phyloP scores from a whole-genome alignment of 1,284 basidiomycete genomes.

The Neonothopanus nambi region DNA sequence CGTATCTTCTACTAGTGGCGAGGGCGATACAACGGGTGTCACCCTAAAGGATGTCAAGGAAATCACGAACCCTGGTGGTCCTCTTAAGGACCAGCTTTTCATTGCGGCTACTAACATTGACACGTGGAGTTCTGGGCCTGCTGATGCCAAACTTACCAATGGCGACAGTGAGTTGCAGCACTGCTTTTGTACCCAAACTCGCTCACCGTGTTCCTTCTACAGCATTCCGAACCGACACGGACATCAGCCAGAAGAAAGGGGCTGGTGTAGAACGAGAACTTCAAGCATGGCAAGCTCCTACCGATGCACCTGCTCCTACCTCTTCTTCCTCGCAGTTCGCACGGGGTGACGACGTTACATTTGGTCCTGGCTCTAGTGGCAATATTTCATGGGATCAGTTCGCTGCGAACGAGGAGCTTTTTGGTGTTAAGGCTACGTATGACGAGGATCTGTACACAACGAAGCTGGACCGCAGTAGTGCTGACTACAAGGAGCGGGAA shows the following conservation, averaged over 20 bases:
- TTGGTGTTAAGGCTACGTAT: slow-evolving; percentile 90
- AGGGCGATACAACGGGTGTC: slow-evolving; percentile 70
- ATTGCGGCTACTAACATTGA: slow-evolving; percentile 72
- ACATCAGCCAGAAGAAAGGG: slow-evolving; percentile 69
- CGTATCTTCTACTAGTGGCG: slow-evolving; percentile 57
- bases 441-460: slow-evolving; percentile 97
- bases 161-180: slow-evolving; percentile 57
- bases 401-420: slow-evolving; percentile 88
- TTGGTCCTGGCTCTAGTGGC: slow-evolving; percentile 51
- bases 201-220: slow-evolving; percentile 15
- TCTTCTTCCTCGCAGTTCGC: slow-evolving; percentile 20
- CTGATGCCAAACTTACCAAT: slow-evolving; percentile 64
- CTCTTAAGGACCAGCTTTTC: slow-evolving; percentile 68
- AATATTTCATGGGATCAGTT: slow-evolving; percentile 91
- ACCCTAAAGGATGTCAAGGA: slow-evolving; percentile 77
- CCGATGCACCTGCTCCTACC: slow-evolving; percentile 26
- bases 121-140: slow-evolving; percentile 69
- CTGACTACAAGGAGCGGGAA: slow-evolving; percentile 90
- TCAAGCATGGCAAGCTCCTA: slow-evolving; percentile 72
- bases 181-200: slow-evolving; percentile 3
- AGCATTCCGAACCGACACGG: slow-evolving; percentile 89
- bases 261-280: slow-evolving; percentile 76
- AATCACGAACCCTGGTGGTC: slow-evolving; percentile 57
- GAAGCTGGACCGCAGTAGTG: slow-evolving; percentile 81
- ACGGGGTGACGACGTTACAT: slow-evolving; percentile 65